A percentile compares a stretch with the other conserved stretches of the same genome.
Evolutionary conservation across 73 alveolate species (phyloP).

Genomic region (Tetrahymena borealis): DNA sequence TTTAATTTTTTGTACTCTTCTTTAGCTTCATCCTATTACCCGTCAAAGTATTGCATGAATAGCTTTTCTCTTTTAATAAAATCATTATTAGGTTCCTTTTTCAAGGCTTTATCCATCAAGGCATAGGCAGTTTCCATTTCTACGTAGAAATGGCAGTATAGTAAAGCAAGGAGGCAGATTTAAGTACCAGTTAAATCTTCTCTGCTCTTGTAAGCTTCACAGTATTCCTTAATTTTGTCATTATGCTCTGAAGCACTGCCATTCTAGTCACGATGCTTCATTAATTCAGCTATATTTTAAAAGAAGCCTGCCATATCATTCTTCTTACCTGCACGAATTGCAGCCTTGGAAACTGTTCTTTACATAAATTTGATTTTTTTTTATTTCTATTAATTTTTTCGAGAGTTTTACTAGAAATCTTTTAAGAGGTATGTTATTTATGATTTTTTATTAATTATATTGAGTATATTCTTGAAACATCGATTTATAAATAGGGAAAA

Average conservation of each 20-base stretch:
- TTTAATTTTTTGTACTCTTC: background rate
- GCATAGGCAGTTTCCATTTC: background rate
- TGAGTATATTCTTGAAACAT: too few relatives aligned
- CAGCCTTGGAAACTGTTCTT: background rate
- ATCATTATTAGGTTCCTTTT: background rate
- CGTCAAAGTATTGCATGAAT: background rate
- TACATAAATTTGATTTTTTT: too few relatives aligned
- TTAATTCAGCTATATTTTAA: background rate
- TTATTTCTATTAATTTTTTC: too few relatives aligned
- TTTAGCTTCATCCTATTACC: background rate
- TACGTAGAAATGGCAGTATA: background rate
- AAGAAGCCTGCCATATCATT: background rate
- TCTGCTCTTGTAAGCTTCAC: background rate
- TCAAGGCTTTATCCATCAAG: background rate
- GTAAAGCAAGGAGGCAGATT: background rate
- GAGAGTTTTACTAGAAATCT: too few relatives aligned
- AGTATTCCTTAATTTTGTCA: background rate
- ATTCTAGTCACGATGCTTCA: background rate
- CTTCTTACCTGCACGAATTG: background rate
- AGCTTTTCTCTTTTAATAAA: background rate
- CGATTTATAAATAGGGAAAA: too few relatives aligned
- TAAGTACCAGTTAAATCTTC: background rate
- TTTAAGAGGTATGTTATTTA: too few relatives aligned
- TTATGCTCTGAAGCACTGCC: background rate
- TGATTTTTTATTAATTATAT: too few relatives aligned